A percentile compares a stretch with the other conserved stretches of the same genome.
Conservation (phyloP, 2,329 filamentous ascomycete genomes). For the Scleromitrula shiraiana region DNA sequence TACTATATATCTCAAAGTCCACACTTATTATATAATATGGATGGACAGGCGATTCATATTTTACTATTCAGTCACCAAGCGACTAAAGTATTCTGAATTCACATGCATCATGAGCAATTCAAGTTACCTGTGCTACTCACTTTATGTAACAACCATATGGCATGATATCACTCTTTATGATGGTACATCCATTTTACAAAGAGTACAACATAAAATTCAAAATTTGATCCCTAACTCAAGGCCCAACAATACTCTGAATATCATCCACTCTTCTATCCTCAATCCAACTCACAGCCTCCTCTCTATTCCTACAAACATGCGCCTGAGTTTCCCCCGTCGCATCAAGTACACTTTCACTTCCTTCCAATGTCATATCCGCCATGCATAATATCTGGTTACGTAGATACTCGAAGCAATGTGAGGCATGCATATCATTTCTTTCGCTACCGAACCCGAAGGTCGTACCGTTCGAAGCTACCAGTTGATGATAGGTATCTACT, state of each 20-base stretch:
- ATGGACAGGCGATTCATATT: too few species aligned
- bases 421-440: slow-evolving; percentile 25
- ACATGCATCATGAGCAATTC: too few species aligned
- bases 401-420: slow-evolving; percentile 31
- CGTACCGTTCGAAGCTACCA: slow-evolving; percentile 18
- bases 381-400: slow-evolving; percentile 29
- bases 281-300: slow-evolving; percentile 29
- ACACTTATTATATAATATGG: too few species aligned
- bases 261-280: slow-evolving; percentile 29
- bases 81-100: too few species aligned
- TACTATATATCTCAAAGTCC: too few species aligned
- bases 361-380: slow-evolving; percentile 31
- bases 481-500: slow-evolving; percentile 30
- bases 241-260: slow-evolving; percentile 30
- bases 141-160: too few species aligned
- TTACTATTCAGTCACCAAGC: too few species aligned
- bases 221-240: too few species aligned
- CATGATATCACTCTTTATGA: too few species aligned
- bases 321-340: slow-evolving; percentile 26
- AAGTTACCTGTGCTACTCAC: too few species aligned
- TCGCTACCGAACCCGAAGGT: slow-evolving; percentile 26
- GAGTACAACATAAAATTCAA: too few species aligned
- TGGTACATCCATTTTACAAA: too few species aligned
- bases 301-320: slow-evolving; percentile 29
- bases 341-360: slow-evolving; percentile 20